Percentiles rank a stretch among this genome's conserved stretches.
Conservation (phyloP, 192 early-diverging fungal genomes). For the Backusella liffmaniae region DNA sequence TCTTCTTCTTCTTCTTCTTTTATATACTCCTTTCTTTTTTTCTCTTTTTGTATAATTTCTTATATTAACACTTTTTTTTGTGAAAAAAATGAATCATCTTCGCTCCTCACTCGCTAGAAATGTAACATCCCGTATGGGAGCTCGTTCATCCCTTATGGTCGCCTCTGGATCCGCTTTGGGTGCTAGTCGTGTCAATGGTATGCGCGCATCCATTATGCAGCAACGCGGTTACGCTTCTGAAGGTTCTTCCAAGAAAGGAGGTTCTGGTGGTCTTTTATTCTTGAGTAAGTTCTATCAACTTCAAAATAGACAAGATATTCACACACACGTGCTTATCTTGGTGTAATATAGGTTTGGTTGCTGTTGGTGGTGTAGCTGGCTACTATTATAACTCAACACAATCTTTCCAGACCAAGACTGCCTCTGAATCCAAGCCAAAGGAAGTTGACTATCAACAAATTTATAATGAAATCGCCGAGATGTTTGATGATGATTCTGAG, state of each 20-base stretch:
- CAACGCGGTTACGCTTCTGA: slow-evolving; percentile 11
- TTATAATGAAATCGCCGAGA: slow-evolving; percentile 75
- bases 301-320: background rate
- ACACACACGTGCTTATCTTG: background rate
- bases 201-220: slow-evolving; percentile 8
- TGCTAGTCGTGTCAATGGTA: background rate
- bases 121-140: background rate
- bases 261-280: slow-evolving; percentile 13
- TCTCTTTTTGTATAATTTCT: background rate
- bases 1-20: background rate
- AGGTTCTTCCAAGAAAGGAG: slow-evolving; percentile 8
- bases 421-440: slow-evolving; percentile 41
- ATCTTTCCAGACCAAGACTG: slow-evolving; percentile 12
- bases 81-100: slow-evolving; percentile 11
- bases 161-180: slow-evolving; percentile 11
- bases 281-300: background rate
- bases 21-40: background rate
- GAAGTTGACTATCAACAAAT: slow-evolving; percentile 65
- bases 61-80: slow-evolving; percentile 3
- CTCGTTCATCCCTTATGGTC: slow-evolving; percentile 4
- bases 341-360: slow-evolving; percentile 35
- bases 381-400: slow-evolving; percentile 44
- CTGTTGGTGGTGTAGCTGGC: slow-evolving; percentile 49
- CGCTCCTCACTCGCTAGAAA: slow-evolving; percentile 5
- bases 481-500: slow-evolving; percentile 67